phyloP scores from a whole-genome alignment of 2,329 filamentous ascomycete species.

The Claviceps sorghi region DNA sequence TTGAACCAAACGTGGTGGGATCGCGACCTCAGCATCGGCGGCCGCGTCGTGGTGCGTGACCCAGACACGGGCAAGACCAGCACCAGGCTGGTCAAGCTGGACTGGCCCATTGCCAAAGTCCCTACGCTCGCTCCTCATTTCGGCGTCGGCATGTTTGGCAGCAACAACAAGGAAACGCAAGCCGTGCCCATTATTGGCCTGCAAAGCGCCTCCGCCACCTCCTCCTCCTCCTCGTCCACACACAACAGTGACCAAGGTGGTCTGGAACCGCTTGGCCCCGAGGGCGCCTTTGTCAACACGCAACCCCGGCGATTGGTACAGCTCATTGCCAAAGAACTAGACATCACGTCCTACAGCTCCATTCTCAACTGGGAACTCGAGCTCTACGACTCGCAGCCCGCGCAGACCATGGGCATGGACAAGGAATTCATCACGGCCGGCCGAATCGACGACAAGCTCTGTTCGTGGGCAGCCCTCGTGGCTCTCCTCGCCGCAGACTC shows the following conservation, averaged over 20 bases:
- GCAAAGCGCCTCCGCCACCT: conserved; percentile 45
- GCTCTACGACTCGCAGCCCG: conserved; percentile 80
- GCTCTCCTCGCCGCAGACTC: conserved; percentile 56
- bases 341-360: conserved; percentile 50
- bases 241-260: conserved; percentile 13
- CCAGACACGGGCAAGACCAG: conserved; percentile 57
- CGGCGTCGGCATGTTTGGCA: conserved; percentile 55
- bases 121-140: conserved; percentile 92
- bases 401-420: conserved; percentile 68
- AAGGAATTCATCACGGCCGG: conserved; percentile 92
- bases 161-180: conserved; percentile 74
- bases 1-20: conserved; percentile 95
- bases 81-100: conserved; percentile 73
- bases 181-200: conserved; percentile 89
- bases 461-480: conserved; percentile 81
- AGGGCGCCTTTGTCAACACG: conserved; percentile 60
- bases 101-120: conserved; percentile 86
- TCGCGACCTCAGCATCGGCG: conserved; percentile 79
- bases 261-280: conserved; percentile 38
- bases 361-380: conserved; percentile 97
- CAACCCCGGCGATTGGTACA: conserved; percentile 78
- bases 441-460: conserved; percentile 94
- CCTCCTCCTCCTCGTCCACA: too few species aligned
- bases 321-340: conserved; percentile 66
- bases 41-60: conserved; percentile 73